These are phyloP conservation scores for Pouteria campechiana DNA, from an alignment of 179 eudicot species.

Conservation along the genomic window DNA sequence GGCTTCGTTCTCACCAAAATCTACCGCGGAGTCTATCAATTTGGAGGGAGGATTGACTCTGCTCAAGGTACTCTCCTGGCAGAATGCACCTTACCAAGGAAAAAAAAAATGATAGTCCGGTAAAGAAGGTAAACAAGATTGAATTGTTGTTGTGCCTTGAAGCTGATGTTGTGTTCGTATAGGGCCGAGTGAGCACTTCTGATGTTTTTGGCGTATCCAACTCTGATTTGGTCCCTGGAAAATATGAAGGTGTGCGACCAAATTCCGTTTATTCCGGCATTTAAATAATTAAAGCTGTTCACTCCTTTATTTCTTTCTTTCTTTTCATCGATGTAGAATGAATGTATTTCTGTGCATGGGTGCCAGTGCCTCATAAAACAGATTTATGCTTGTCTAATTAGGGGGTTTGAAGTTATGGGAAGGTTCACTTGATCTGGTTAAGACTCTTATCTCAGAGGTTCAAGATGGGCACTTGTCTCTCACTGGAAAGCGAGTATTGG, in stretches of 20 bases:
- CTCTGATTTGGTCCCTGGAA: slow-evolving; percentile 94
- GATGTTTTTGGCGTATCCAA: slow-evolving; percentile 79
- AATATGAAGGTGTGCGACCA: slow-evolving; percentile 77
- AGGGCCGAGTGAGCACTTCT: slow-evolving; percentile 90
- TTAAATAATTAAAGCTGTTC: neutral
- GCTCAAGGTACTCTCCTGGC: slow-evolving; percentile 43
- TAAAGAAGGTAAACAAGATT: too few relatives aligned
- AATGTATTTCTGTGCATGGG: neutral
- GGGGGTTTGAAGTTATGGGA: slow-evolving; percentile 98
- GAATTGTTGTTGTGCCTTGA: neutral
- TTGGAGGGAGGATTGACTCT: slow-evolving; percentile 53
- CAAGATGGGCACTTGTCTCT: slow-evolving; percentile 40
- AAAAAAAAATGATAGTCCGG: neutral
- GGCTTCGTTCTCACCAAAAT: slow-evolving; percentile 47
- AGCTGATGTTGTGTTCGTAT: neutral
- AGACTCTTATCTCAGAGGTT: slow-evolving; percentile 54
- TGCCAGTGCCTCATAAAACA: neutral
- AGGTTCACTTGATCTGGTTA: slow-evolving; percentile 90
- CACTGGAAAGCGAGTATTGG: slow-evolving; percentile 70
- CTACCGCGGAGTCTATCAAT: slow-evolving; percentile 50
- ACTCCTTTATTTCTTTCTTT: neutral
- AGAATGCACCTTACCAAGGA: neutral
- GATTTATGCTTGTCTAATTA: slow-evolving; percentile 7
- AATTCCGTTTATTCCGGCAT: slow-evolving; percentile 1
- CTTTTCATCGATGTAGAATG: neutral